These are phyloP conservation scores for Gracilaria gracilis DNA, from an alignment of 23 red algal genomes.

Conservation along the genomic window DNA sequence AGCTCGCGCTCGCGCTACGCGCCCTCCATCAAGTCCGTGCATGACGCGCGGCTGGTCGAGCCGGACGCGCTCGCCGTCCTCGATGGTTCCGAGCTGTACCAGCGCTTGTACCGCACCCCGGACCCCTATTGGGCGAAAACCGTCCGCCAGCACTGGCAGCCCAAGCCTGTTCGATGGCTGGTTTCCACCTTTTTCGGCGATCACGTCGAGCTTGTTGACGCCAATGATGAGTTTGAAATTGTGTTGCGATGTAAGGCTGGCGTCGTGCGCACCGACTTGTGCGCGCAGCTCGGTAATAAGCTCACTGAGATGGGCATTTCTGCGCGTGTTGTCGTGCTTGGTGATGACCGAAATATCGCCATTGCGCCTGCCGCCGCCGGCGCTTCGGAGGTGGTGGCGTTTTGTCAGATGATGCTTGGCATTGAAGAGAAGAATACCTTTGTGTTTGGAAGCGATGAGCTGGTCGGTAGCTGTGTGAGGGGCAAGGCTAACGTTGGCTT, in stretches of 20 bases:
- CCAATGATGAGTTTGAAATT: slow-evolving; percentile 21
- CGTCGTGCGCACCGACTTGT: background rate
- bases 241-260: slow-evolving; percentile 20
- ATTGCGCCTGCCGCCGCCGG: slow-evolving; percentile 40
- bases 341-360: slow-evolving; percentile 20
- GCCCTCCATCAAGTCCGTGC: slow-evolving; percentile 2
- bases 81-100: slow-evolving; percentile 69
- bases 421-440: slow-evolving; percentile 41
- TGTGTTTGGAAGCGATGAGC: slow-evolving; percentile 60
- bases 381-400: slow-evolving; percentile 36
- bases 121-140: slow-evolving; percentile 69
- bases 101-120: slow-evolving; percentile 59
- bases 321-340: slow-evolving; percentile 7
- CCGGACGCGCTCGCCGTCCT: slow-evolving; percentile 39
- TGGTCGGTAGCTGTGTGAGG: slow-evolving; percentile 40
- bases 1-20: slow-evolving; percentile 23
- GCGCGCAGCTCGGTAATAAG: slow-evolving; percentile 5
- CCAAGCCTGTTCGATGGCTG: slow-evolving; percentile 67
- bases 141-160: slow-evolving; percentile 48
- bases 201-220: background rate
- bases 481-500: slow-evolving; percentile 41
- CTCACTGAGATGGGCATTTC: slow-evolving; percentile 63
- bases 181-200: slow-evolving; percentile 34
- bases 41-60: slow-evolving; percentile 30
- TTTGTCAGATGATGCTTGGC: slow-evolving; percentile 64